Evolutionary conservation across 1,284 basidiomycete genomes (phyloP).

Genomic region (Fistulina hepatica): DNA sequence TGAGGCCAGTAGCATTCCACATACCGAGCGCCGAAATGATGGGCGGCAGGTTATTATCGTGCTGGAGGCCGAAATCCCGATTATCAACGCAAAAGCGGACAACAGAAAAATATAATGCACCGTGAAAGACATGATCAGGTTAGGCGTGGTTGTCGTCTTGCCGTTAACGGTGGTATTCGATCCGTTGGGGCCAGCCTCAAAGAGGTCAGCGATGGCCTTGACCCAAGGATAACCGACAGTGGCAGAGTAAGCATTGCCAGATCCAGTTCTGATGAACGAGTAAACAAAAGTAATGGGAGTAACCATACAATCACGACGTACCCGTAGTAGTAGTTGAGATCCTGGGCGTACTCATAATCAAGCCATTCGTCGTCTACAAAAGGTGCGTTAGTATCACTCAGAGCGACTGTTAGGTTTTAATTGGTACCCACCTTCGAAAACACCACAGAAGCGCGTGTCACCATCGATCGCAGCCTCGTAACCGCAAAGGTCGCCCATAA

Average conservation of each 20-base stretch:
- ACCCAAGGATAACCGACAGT: constrained; percentile 31
- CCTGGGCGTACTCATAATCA: constrained; percentile 39
- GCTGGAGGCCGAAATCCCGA: constrained; percentile 17
- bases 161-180: no score
- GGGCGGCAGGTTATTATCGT: constrained; percentile 35
- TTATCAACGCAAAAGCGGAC: not conserved
- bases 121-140: constrained; percentile 33
- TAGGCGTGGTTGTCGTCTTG: constrained; percentile 23
- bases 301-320: constrained; percentile 10
- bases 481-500: constrained; percentile 35
- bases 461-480: constrained; percentile 29
- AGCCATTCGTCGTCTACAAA: constrained; percentile 44
- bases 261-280: constrained; percentile 28
- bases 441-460: constrained; percentile 29
- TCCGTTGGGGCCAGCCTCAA: constrained; percentile 25
- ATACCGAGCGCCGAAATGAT: constrained; percentile 32
- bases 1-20: constrained; percentile 33
- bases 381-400: constrained; percentile 25
- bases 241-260: constrained; percentile 32
- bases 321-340: constrained; percentile 42
- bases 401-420: constrained; percentile 1
- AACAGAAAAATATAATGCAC: constrained; percentile 16
- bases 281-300: no score
- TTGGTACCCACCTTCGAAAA: constrained; percentile 22
- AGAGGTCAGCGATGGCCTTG: constrained; percentile 28